Conservation (phyloP, 2,329 filamentous ascomycete genomes). For the Fusarium clavum region DNA sequence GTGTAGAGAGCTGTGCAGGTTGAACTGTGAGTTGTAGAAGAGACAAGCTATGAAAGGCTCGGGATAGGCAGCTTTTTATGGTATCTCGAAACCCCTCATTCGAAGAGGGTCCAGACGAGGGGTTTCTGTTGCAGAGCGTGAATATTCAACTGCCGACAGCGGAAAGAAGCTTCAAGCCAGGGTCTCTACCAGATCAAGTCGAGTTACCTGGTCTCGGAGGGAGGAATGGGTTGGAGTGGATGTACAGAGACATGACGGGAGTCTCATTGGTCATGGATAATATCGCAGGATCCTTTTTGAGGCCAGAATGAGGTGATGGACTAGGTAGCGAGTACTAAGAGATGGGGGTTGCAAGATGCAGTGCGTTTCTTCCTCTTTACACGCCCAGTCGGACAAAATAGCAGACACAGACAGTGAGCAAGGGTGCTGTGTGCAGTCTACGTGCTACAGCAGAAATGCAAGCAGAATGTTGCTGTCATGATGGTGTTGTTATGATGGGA, state of each 20-base stretch:
- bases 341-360: not conserved
- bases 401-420: not conserved
- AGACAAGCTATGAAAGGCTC: not conserved
- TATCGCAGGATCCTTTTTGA: constrained; percentile 1
- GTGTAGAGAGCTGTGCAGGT: constrained; percentile 17
- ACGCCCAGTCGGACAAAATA: not conserved
- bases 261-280: constrained; percentile 9
- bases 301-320: constrained; percentile 26
- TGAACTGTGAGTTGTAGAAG: not conserved
- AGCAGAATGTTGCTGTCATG: constrained; percentile 31
- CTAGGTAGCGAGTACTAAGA: not conserved
- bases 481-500: constrained; percentile 4
- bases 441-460: not conserved
- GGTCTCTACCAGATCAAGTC: constrained; percentile 16
- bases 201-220: not conserved
- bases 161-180: constrained; percentile 11
- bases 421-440: not conserved
- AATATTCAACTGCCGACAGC: constrained; percentile 21
- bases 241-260: constrained; percentile 13
- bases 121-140: not conserved
- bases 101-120: not conserved
- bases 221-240: not conserved
- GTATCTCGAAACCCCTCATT: not conserved
- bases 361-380: not conserved
- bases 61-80: constrained; percentile 33